A percentile compares a stretch with the other conserved stretches of the same genome.
Evolutionary conservation across 208 protist species (phyloP).

Genomic region (Leptomonas seymouri): DNA sequence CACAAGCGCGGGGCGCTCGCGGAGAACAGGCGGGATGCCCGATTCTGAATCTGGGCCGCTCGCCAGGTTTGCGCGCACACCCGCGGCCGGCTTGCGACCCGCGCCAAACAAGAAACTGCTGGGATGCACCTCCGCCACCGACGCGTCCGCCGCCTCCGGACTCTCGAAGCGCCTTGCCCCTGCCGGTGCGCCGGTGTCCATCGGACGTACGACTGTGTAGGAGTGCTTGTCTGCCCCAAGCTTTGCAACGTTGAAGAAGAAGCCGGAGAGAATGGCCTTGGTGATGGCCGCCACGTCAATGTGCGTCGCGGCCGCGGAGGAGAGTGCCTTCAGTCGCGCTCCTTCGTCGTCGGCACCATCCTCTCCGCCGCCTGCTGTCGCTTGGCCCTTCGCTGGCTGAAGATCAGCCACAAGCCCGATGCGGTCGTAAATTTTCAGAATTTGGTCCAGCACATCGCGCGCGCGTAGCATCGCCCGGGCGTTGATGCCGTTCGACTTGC

Average conservation of each 20-base stretch:
- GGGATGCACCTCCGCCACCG: constrained; percentile 75
- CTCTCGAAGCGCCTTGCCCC: constrained; percentile 13
- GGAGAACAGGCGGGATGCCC: constrained; percentile 21
- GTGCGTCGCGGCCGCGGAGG: neutral
- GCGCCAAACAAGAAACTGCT: constrained; percentile 76
- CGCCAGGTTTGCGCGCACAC: neutral
- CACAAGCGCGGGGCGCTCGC: constrained; percentile 72
- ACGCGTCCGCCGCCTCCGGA: constrained; percentile 23
- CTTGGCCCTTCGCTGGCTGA: neutral
- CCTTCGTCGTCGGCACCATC: constrained; percentile 17
- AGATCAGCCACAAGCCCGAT: constrained; percentile 64
- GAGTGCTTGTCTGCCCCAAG: constrained; percentile 76
- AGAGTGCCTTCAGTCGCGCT: constrained; percentile 22
- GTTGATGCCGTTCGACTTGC: constrained; percentile 78
- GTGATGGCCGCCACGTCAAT: constrained; percentile 74
- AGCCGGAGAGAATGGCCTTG: constrained; percentile 77
- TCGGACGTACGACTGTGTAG: constrained; percentile 77
- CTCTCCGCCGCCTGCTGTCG: neutral
- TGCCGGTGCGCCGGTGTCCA: constrained; percentile 51
- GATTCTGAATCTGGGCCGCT: neutral
- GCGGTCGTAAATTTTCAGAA: constrained; percentile 80
- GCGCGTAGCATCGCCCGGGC: constrained; percentile 70
- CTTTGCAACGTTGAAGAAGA: constrained; percentile 90
- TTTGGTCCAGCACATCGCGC: constrained; percentile 87
- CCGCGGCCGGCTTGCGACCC: constrained; percentile 29